These are phyloP conservation scores for Stagonosporopsis cucurbitacearum DNA, from an alignment of 2,329 filamentous ascomycete species.

Conservation along the genomic window DNA sequence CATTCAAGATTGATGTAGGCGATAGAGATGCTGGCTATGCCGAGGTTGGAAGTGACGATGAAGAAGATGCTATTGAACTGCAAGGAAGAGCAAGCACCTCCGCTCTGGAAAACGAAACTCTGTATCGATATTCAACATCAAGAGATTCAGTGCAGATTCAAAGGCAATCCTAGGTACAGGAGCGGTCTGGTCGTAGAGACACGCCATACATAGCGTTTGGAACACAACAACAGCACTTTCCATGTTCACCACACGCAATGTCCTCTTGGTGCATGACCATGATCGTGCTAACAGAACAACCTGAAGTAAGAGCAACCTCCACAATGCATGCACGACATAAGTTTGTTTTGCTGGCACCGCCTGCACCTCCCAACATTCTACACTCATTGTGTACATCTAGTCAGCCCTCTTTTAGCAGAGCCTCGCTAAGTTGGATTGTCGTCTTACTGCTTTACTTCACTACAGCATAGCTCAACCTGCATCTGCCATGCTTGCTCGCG, in stretches of 20 bases:
- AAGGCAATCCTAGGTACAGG: background rate
- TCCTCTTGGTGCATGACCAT: background rate
- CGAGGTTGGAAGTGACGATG: constrained; percentile 25
- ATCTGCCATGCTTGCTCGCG: constrained; percentile 42
- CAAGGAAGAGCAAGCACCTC: constrained; percentile 21
- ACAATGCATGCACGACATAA: background rate
- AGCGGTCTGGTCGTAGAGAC: background rate
- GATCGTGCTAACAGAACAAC: background rate
- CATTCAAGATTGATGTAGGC: constrained; percentile 37
- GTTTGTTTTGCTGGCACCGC: background rate
- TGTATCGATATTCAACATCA: constrained; percentile 11
- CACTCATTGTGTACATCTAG: constrained; percentile 23
- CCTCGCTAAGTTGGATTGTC: constrained; percentile 29
- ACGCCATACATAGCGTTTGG: background rate
- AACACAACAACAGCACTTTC: background rate
- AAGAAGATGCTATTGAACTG: constrained; percentile 15
- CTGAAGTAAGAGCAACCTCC: background rate
- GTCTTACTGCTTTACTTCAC: constrained; percentile 27
- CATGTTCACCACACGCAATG: background rate
- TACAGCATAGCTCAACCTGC: constrained; percentile 12
- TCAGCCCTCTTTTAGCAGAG: constrained; percentile 29
- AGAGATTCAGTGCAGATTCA: background rate
- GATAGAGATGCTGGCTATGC: constrained; percentile 30
- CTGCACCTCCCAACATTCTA: background rate
- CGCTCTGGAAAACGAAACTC: constrained; percentile 15